Conservation (phyloP, 2,329 filamentous ascomycete species). For the Aureobasidium sp. region DNA sequence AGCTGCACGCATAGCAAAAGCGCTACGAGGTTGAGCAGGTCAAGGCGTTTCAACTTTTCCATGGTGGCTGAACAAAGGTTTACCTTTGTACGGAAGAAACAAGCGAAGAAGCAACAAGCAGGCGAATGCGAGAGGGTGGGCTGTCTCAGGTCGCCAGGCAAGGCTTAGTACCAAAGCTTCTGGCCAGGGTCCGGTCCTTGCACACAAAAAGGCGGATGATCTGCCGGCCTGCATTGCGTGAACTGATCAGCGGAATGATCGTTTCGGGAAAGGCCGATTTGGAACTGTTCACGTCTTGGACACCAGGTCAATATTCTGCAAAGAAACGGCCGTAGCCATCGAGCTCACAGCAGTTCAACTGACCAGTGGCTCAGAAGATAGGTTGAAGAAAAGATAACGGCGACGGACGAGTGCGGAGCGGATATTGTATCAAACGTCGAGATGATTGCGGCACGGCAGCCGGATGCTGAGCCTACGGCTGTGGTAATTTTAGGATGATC, state of each 20-base stretch:
- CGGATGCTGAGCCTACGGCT: neutral
- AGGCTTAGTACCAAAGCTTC: neutral
- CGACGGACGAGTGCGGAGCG: neutral
- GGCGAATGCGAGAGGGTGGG: neutral
- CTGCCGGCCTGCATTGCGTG: neutral
- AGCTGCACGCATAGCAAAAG: neutral
- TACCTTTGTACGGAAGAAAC: neutral
- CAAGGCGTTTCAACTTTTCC: neutral
- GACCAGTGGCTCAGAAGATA: neutral
- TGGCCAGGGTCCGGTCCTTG: slow-evolving; percentile 2
- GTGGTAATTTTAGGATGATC: neutral
- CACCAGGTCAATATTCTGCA: too few relatives aligned
- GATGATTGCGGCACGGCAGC: neutral
- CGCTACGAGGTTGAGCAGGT: neutral
- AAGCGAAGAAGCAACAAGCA: neutral
- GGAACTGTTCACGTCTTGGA: neutral
- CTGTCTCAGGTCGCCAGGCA: slow-evolving; percentile 2
- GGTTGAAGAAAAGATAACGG: neutral
- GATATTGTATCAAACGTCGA: too few relatives aligned
- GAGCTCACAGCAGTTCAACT: too few relatives aligned
- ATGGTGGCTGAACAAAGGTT: neutral
- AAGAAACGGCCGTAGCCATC: too few relatives aligned
- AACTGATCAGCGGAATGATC: neutral
- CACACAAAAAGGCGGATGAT: slow-evolving; percentile 3
- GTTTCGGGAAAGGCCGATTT: neutral